These are phyloP conservation scores for Trichophyton simii DNA, from an alignment of 2,329 filamentous ascomycete genomes.

Conservation along the genomic window DNA sequence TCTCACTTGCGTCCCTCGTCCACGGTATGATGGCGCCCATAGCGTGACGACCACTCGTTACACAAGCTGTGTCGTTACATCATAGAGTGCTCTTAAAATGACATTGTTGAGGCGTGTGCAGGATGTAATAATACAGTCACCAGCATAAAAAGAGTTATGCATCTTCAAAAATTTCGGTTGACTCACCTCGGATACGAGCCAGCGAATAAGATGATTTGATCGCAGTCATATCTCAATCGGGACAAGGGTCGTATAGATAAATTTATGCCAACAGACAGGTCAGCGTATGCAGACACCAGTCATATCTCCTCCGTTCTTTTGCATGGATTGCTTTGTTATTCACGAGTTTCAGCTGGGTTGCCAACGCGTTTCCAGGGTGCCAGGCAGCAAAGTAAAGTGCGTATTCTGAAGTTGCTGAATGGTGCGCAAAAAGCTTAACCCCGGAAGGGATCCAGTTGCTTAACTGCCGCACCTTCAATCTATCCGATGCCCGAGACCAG, in stretches of 20 bases:
- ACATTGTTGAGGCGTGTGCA: background rate
- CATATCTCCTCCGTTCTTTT: background rate
- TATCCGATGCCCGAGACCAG: background rate
- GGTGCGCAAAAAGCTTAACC: background rate
- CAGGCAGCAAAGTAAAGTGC: background rate
- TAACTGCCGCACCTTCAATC: background rate
- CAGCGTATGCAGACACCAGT: background rate
- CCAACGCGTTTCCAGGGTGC: background rate
- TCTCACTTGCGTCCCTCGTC: background rate
- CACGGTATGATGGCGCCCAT: background rate
- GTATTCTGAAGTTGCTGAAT: background rate
- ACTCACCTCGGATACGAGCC: background rate
- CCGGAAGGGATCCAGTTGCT: background rate
- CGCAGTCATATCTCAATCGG: background rate
- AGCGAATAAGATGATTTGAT: background rate
- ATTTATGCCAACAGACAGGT: background rate
- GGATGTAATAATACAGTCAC: background rate
- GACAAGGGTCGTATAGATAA: background rate
- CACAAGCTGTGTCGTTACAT: background rate
- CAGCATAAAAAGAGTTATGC: background rate
- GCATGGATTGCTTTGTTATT: background rate
- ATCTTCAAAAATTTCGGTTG: background rate
- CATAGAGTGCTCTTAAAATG: background rate
- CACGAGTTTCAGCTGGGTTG: background rate
- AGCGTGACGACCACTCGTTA: background rate